Conservation (phyloP, 257 asterid species). For the Anisodus acutangulus region DNA sequence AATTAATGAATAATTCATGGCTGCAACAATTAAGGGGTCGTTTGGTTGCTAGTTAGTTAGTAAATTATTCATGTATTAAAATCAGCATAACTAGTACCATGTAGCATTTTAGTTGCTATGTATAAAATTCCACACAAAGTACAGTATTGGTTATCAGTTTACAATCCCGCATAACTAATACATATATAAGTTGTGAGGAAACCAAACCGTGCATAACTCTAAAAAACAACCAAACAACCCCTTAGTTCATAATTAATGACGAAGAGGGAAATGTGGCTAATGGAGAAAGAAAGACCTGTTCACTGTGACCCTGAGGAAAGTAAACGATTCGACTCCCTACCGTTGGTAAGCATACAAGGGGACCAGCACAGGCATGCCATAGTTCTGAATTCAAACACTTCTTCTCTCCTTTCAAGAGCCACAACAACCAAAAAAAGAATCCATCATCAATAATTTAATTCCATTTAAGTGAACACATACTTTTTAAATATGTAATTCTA, state of each 20-base stretch:
- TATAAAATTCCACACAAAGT: too few species aligned
- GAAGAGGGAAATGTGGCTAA: neutral
- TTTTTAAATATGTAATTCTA: too few species aligned
- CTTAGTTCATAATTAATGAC: neutral
- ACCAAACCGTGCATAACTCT: too few species aligned
- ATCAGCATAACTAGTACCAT: too few species aligned
- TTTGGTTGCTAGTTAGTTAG: too few species aligned
- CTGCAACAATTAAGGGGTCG: neutral
- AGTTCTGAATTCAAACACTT: slow-evolving; percentile 94
- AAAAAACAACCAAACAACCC: too few species aligned
- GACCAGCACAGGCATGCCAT: slow-evolving; percentile 99
- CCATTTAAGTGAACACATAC: neutral
- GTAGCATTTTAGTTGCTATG: too few species aligned
- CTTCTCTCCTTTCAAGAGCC: slow-evolving; percentile 78
- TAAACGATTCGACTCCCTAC: slow-evolving; percentile 92
- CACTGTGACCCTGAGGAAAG: slow-evolving; percentile 99
- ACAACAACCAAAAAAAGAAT: slow-evolving; percentile 39
- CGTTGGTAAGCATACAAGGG: slow-evolving; percentile 83
- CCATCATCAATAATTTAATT: slow-evolving; percentile 28
- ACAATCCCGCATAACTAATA: too few species aligned
- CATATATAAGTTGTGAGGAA: too few species aligned
- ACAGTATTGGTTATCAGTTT: too few species aligned
- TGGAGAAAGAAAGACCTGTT: slow-evolving; percentile 65
- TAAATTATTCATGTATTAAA: too few species aligned
- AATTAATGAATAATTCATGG: neutral